Percentiles rank a stretch among this genome's conserved stretches.
phyloP scores from a whole-genome alignment of 2,329 filamentous ascomycete species.

The Pezicula rhizophila region DNA sequence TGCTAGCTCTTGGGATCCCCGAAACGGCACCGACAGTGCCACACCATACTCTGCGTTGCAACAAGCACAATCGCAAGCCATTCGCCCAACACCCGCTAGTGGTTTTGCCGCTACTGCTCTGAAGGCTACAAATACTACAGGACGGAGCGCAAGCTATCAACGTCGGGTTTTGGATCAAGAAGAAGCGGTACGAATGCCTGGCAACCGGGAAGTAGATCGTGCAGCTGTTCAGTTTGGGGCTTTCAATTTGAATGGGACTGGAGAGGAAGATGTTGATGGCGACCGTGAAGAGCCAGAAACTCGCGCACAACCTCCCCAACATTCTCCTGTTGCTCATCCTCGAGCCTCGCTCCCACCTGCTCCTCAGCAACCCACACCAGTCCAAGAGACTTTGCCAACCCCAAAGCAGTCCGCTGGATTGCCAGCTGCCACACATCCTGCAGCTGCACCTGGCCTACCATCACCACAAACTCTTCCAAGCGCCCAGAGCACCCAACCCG shows the following conservation, averaged over 20 bases:
- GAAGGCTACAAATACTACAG: conserved; percentile 61
- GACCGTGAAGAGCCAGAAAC: conserved; percentile 95
- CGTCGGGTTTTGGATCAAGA: conserved; percentile 88
- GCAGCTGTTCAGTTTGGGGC: conserved; percentile 94
- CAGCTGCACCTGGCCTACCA: conserved; percentile 27
- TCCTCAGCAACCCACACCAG: conserved; percentile 42
- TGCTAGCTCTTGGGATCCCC: conserved; percentile 77
- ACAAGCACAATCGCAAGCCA: conserved; percentile 46
- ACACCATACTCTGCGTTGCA: conserved; percentile 62
- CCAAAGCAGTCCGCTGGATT: conserved; percentile 39
- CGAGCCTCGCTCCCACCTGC: conserved; percentile 80
- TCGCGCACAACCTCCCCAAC: conserved; percentile 83
- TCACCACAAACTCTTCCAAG: conserved; percentile 30
- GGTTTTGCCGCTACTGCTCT: conserved; percentile 76
- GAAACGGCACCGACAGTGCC: conserved; percentile 50
- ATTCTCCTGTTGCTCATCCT: conserved; percentile 75
- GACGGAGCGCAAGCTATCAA: conserved; percentile 73
- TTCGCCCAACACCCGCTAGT: conserved; percentile 55
- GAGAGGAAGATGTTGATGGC: conserved; percentile 83
- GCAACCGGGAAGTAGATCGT: conserved; percentile 89
- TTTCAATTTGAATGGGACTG: conserved; percentile 75
- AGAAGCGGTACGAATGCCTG: conserved; percentile 96
- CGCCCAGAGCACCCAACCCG: conserved; percentile 30
- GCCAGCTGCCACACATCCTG: conserved; percentile 40
- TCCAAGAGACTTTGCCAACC: conserved; percentile 48